Evolutionary conservation across 1,284 basidiomycete genomes (phyloP).

Genomic region (Malassezia vespertilionis): DNA sequence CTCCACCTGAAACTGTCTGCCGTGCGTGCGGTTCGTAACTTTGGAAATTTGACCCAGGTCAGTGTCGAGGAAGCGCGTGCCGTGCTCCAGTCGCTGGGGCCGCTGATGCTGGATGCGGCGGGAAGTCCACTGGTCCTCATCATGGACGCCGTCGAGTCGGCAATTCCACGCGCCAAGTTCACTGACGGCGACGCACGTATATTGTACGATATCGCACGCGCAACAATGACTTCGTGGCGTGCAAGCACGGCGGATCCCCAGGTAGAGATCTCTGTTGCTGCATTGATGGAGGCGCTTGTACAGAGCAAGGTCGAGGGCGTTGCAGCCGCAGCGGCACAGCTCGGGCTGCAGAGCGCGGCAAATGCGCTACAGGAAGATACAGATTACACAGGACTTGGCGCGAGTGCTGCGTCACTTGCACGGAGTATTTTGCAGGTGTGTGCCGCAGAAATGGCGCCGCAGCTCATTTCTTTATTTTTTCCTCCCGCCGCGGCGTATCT

Average conservation of each 20-base stretch:
- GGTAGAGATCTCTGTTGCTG: constrained; percentile 67
- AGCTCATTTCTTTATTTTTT: constrained; percentile 50
- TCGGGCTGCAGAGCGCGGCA: constrained; percentile 58
- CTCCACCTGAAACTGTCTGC: constrained; percentile 86
- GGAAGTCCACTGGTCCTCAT: constrained; percentile 84
- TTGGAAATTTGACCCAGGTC: constrained; percentile 53
- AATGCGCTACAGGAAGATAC: constrained; percentile 42
- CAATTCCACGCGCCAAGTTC: constrained; percentile 52
- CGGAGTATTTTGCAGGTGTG: constrained; percentile 59
- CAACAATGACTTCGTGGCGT: constrained; percentile 58
- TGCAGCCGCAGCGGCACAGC: constrained; percentile 59
- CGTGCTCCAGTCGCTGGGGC: constrained; percentile 71
- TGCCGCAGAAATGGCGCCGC: constrained; percentile 66
- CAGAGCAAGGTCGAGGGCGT: constrained; percentile 55
- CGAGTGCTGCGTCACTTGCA: constrained; percentile 57
- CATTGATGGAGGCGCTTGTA: constrained; percentile 61
- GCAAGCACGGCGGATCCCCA: constrained; percentile 51
- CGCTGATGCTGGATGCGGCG: constrained; percentile 66
- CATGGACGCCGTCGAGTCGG: constrained; percentile 69
- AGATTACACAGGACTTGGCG: constrained; percentile 20
- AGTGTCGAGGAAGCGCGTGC: constrained; percentile 58
- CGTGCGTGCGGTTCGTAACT: constrained; percentile 52
- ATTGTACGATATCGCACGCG: constrained; percentile 47
- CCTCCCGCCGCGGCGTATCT: constrained; percentile 23
- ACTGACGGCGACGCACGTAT: constrained; percentile 52